These are phyloP conservation scores for Dendrostoma leiphaemia DNA, from an alignment of 2,329 filamentous ascomycete species.

Conservation along the genomic window DNA sequence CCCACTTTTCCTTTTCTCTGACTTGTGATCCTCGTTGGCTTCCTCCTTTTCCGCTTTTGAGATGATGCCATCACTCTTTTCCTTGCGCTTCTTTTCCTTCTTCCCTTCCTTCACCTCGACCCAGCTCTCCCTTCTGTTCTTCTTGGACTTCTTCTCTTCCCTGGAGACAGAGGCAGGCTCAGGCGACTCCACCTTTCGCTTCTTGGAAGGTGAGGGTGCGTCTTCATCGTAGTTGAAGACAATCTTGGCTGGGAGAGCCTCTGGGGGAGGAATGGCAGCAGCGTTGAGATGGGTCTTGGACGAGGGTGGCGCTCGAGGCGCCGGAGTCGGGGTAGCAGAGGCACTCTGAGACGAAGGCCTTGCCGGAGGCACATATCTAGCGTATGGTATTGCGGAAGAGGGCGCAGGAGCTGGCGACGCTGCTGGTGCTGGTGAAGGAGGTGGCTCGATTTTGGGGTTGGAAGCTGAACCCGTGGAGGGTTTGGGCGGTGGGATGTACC, in stretches of 20 bases:
- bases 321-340: not conserved
- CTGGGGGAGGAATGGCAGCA: constrained; percentile 13
- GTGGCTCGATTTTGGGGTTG: constrained; percentile 8
- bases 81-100: constrained; percentile 30
- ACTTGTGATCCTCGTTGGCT: constrained; percentile 34
- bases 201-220: constrained; percentile 14
- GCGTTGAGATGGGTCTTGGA: constrained; percentile 17
- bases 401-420: constrained; percentile 22
- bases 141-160: constrained; percentile 11
- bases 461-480: constrained; percentile 27
- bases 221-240: constrained; percentile 26
- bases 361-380: constrained; percentile 19
- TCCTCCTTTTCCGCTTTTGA: constrained; percentile 23
- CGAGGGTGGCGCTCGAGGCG: not conserved
- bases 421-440: constrained; percentile 19
- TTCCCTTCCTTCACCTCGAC: constrained; percentile 25
- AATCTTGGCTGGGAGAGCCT: constrained; percentile 17
- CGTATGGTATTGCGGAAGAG: constrained; percentile 18
- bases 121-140: not conserved
- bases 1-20: constrained; percentile 51
- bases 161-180: not conserved
- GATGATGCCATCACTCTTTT: constrained; percentile 23
- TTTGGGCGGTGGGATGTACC: constrained; percentile 36
- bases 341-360: not conserved
- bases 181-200: constrained; percentile 13